phyloP scores from a whole-genome alignment of 257 asterid species.

The Solanum tarijense region DNA sequence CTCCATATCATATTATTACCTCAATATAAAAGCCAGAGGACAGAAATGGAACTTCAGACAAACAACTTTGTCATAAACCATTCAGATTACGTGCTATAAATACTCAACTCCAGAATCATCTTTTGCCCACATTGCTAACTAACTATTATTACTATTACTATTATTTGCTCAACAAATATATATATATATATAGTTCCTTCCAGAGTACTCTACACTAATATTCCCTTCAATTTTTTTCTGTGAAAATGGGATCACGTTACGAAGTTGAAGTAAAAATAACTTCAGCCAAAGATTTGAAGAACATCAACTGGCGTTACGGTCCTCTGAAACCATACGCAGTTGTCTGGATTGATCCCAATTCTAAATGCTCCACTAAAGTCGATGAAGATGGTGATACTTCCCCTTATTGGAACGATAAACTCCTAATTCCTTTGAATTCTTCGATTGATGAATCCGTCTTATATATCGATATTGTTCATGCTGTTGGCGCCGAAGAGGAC shows the following conservation, averaged over 20 bases:
- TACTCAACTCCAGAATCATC: not conserved
- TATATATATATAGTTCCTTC: not conserved
- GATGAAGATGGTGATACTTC: not conserved
- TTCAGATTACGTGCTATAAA: not conserved
- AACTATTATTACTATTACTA: not conserved
- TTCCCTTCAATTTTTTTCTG: not conserved
- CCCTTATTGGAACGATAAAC: not conserved
- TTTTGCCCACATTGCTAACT: not conserved
- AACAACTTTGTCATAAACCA: not conserved
- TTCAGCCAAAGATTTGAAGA: slow-evolving; percentile 5
- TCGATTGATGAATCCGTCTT: not conserved
- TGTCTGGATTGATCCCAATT: not conserved
- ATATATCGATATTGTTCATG: slow-evolving; percentile 1
- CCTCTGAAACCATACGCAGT: slow-evolving; percentile 1
- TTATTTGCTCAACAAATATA: not conserved
- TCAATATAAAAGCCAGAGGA: not conserved
- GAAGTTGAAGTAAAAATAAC: slow-evolving; percentile 4
- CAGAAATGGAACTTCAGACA: not conserved
- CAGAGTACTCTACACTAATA: not conserved
- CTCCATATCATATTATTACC: not conserved
- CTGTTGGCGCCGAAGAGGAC: not conserved
- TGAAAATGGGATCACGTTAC: not conserved
- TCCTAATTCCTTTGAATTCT: not conserved
- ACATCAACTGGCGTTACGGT: slow-evolving; percentile 11
- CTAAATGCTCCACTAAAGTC: not conserved